Base-by-base conservation (phyloP, 352 stramenopile species). In the Pythium dissotocum region DNA sequence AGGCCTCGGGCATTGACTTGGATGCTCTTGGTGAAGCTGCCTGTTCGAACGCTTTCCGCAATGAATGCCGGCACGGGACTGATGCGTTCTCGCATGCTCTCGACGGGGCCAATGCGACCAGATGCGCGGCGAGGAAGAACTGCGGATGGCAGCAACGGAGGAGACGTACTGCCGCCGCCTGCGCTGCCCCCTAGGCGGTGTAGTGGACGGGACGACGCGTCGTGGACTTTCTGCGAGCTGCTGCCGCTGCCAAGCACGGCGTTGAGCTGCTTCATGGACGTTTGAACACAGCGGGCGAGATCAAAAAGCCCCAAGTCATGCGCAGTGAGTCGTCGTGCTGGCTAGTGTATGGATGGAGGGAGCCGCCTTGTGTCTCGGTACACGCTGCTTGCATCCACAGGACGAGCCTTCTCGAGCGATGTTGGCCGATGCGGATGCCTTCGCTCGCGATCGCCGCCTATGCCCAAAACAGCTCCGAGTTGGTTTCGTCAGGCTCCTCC, bases 1-100 rank as follows among this genome's bases (percentile, higher is more conserved):
- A 87, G 35, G 0, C 63, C 67, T 14, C 61, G 42, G 2, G 74
- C 73, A 66, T 79, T 85, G n/a, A 77, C 61, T 24, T 81, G 76
- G 10, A 86, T 49, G 38, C 76, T 58, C 55, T 73, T 73, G 7
- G 63, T 69, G 51, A 87, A 70, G 32, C 67, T 86, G 28, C 61
- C 70, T 2, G 75, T 57, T 13, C 72, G 76, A 13, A 28, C 24
- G 1, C 30, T 18, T 1, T 44, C 57, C 3, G 58, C 52, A 57
- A 66, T 80, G 14, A 60, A 21, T n/a, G 12, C 32, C 46, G 46
- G 46, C 9, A 52, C 10, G 1, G 53, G n/a, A 13, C 16, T 46
- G 18, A 30, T 54, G 18, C 26, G 21, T 4, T 73, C 67, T 16
- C 33, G 13, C 8, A 44, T 24, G 49, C 44, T 73, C 18, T 61